These are phyloP conservation scores for Colletotrichum sp. DNA, from an alignment of 2,329 filamentous ascomycete species.

Conservation along the genomic window DNA sequence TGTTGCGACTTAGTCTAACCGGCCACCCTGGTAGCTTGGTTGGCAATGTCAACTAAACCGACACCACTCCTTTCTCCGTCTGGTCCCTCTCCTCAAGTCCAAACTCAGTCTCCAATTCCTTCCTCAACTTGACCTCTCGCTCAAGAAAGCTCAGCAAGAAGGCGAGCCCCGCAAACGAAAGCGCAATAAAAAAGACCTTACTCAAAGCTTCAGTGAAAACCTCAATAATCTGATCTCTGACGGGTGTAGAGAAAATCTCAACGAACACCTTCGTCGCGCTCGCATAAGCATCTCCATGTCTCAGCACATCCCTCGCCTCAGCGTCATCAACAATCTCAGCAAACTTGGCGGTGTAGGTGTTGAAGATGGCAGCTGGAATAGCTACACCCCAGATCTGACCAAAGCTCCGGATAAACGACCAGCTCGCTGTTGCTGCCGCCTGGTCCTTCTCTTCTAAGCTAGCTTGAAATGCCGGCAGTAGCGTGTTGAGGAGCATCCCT, in stretches of 20 bases:
- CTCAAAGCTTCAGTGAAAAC: slow-evolving; percentile 28
- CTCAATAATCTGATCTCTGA: slow-evolving; percentile 25
- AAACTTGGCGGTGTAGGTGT: slow-evolving; percentile 21
- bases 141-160: slow-evolving; percentile 30
- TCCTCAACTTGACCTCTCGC: slow-evolving; percentile 27
- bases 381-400: slow-evolving; percentile 50
- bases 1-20: not conserved
- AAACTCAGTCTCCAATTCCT: slow-evolving; percentile 31
- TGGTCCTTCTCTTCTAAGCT: slow-evolving; percentile 36
- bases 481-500: slow-evolving; percentile 45
- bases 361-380: slow-evolving; percentile 32
- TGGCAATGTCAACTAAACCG: not conserved
- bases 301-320: slow-evolving; percentile 18
- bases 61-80: not conserved
- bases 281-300: slow-evolving; percentile 32
- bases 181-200: slow-evolving; percentile 26
- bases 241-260: slow-evolving; percentile 19
- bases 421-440: slow-evolving; percentile 39
- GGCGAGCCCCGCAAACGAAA: slow-evolving; percentile 23
- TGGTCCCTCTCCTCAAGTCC: slow-evolving; percentile 26
- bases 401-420: slow-evolving; percentile 47
- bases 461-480: slow-evolving; percentile 49
- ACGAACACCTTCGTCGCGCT: slow-evolving; percentile 28
- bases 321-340: slow-evolving; percentile 25
- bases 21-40: not conserved